phyloP scores from a whole-genome alignment of 352 stramenopile genomes.

The Phytophthora pseudosyringae region DNA sequence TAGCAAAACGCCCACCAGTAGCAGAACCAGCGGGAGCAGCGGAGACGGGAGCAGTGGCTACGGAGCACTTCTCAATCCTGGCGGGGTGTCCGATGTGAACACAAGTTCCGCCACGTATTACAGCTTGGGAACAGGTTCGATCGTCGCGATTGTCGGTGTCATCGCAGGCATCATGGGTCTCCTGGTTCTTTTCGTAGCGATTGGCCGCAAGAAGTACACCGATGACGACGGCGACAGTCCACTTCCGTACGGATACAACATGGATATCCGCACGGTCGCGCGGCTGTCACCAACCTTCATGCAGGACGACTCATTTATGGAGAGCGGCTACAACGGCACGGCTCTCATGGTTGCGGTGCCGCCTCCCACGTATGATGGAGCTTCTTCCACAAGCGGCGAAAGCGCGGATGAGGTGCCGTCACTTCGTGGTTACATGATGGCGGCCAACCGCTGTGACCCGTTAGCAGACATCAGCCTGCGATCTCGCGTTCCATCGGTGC shows the following conservation, averaged over 20 bases:
- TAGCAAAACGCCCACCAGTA: conserved; percentile 1
- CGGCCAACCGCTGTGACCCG: conserved; percentile 12
- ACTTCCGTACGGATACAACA: conserved; percentile 48
- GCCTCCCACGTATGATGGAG: conserved; percentile 20
- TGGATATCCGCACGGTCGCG: conserved; percentile 48
- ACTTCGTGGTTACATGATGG: conserved; percentile 21
- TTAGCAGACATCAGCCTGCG: conserved; percentile 21
- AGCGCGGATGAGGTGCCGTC: conserved; percentile 35
- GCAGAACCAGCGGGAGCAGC: conserved; percentile 14
- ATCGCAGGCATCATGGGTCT: conserved; percentile 66
- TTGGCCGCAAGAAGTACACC: conserved; percentile 66
- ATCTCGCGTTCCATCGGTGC: conserved; percentile 22
- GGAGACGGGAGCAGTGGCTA: conserved; percentile 13
- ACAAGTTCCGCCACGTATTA: conserved; percentile 57
- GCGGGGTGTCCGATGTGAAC: conserved; percentile 47
- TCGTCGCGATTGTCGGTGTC: conserved; percentile 77
- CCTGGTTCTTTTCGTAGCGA: conserved; percentile 61
- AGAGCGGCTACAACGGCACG: conserved; percentile 34
- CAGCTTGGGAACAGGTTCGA: conserved; percentile 64
- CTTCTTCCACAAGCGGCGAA: conserved; percentile 30
- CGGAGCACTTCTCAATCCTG: conserved; percentile 32
- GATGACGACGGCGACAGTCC: conserved; percentile 62
- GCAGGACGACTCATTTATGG: conserved; percentile 45
- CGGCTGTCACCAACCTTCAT: conserved; percentile 66
- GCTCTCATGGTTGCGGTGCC: conserved; percentile 33